These are phyloP conservation scores for Aspergillaceae sp. DNA, from an alignment of 2,329 filamentous ascomycete species.

Conservation along the genomic window DNA sequence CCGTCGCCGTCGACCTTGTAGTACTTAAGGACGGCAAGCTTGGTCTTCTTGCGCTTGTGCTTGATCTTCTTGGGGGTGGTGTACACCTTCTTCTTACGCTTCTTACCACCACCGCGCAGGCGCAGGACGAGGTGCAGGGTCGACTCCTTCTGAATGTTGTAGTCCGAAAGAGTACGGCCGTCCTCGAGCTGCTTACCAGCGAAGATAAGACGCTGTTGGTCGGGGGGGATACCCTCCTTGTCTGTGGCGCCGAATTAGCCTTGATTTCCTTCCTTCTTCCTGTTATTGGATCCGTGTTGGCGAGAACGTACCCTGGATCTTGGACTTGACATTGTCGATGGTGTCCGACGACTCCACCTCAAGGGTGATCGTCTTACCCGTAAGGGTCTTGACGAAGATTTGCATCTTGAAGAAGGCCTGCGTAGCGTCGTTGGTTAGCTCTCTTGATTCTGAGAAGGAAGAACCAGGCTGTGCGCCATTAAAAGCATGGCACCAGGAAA, in stretches of 20 bases:
- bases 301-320: slow-evolving; percentile 58
- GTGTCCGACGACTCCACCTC: slow-evolving; percentile 99
- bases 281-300: neutral
- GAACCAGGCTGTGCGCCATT: neutral
- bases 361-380: slow-evolving; percentile 99
- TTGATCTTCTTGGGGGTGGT: slow-evolving; percentile 99
- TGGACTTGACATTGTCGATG: slow-evolving; percentile 99
- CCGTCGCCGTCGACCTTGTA: slow-evolving; percentile 99
- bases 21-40: slow-evolving; percentile 99
- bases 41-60: slow-evolving; percentile 99
- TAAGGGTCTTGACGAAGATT: slow-evolving; percentile 61
- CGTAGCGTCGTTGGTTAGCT: slow-evolving; percentile 10
- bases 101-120: slow-evolving; percentile 97
- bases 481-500: neutral
- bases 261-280: slow-evolving; percentile 9
- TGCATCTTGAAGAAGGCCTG: slow-evolving; percentile 44
- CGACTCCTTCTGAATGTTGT: slow-evolving; percentile 99
- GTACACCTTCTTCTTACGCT: slow-evolving; percentile 99
- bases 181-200: slow-evolving; percentile 99
- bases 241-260: slow-evolving; percentile 51
- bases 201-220: slow-evolving; percentile 99
- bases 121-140: slow-evolving; percentile 97
- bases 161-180: slow-evolving; percentile 96
- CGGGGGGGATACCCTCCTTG: slow-evolving; percentile 99
- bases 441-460: neutral